Evolutionary conservation across 805 yeast genomes (phyloP).

Genomic region (Danielia oregonensis): DNA sequence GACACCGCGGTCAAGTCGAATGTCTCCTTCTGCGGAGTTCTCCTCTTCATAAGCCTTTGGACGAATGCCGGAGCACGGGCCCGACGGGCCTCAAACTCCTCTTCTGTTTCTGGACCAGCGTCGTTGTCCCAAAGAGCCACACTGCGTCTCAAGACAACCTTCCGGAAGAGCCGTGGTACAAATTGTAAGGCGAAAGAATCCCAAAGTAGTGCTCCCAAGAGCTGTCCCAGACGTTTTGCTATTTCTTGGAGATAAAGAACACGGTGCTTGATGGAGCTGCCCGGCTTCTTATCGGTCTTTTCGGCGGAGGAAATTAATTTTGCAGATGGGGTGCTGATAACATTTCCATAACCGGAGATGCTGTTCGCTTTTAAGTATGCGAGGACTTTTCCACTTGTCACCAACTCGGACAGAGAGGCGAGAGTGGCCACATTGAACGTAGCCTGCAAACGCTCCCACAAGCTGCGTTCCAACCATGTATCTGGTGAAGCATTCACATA

Average conservation of each 20-base stretch:
- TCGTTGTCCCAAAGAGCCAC: not conserved
- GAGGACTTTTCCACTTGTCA: slow-evolving; percentile 5
- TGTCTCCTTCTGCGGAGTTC: not conserved
- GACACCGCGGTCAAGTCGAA: not conserved
- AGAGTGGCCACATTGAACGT: slow-evolving; percentile 2
- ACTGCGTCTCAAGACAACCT: not conserved
- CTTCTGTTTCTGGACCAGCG: slow-evolving; percentile 3
- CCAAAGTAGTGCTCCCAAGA: slow-evolving; percentile 17
- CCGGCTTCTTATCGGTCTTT: not conserved
- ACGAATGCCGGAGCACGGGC: slow-evolving; percentile 26
- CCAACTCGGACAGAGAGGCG: not conserved
- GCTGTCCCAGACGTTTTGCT: slow-evolving; percentile 17
- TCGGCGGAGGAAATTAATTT: slow-evolving; percentile 17
- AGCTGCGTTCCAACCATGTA: slow-evolving; percentile 45
- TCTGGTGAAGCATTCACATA: slow-evolving; percentile 43
- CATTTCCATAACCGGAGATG: slow-evolving; percentile 26
- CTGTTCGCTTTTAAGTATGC: slow-evolving; percentile 9
- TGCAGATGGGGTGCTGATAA: slow-evolving; percentile 26
- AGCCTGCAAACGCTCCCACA: slow-evolving; percentile 5
- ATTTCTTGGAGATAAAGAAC: slow-evolving; percentile 18
- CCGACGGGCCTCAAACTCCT: slow-evolving; percentile 4
- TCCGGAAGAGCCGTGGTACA: slow-evolving; percentile 5
- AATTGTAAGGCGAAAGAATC: slow-evolving; percentile 9
- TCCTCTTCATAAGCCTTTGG: slow-evolving; percentile 8
- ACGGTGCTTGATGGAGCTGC: slow-evolving; percentile 22